A percentile compares a stretch with the other conserved stretches of the same genome.
phyloP scores from a whole-genome alignment of 2,329 filamentous ascomycete genomes.

The Xylariaceae sp. region DNA sequence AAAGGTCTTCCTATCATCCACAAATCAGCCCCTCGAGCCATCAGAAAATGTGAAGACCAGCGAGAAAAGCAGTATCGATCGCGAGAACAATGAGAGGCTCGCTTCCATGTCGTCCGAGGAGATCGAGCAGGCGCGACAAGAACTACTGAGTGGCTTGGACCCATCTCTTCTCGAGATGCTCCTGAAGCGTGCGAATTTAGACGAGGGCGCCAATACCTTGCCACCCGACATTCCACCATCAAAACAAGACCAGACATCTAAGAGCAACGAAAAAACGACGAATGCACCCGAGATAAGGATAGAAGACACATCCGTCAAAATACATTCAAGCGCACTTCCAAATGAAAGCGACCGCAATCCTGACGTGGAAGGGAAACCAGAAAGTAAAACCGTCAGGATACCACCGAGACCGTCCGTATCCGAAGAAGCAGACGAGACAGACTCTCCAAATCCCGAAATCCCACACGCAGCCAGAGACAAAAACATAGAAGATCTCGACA shows the following conservation, averaged over 20 bases:
- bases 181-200: conserved; percentile 69
- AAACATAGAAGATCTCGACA: conserved; percentile 17
- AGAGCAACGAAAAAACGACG: conserved; percentile 5
- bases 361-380: not conserved
- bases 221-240: conserved; percentile 36
- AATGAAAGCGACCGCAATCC: not conserved
- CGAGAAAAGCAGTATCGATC: conserved; percentile 70
- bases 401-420: conserved; percentile 17
- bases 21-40: conserved; percentile 17
- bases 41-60: conserved; percentile 41
- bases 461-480: conserved; percentile 19
- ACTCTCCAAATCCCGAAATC: conserved; percentile 4
- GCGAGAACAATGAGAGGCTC: conserved; percentile 71
- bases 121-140: conserved; percentile 72
- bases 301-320: conserved; percentile 20
- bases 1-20: conserved; percentile 17
- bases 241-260: conserved; percentile 7
- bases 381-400: not conserved
- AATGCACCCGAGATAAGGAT: conserved; percentile 19
- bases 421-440: conserved; percentile 6
- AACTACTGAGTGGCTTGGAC: conserved; percentile 73
- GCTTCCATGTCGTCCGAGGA: conserved; percentile 75
- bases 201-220: conserved; percentile 47
- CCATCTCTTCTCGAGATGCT: conserved; percentile 72
- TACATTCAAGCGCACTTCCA: conserved; percentile 1